These are phyloP conservation scores for Laguncularia racemosa DNA, from an alignment of 345 rosid genomes.

Conservation along the genomic window DNA sequence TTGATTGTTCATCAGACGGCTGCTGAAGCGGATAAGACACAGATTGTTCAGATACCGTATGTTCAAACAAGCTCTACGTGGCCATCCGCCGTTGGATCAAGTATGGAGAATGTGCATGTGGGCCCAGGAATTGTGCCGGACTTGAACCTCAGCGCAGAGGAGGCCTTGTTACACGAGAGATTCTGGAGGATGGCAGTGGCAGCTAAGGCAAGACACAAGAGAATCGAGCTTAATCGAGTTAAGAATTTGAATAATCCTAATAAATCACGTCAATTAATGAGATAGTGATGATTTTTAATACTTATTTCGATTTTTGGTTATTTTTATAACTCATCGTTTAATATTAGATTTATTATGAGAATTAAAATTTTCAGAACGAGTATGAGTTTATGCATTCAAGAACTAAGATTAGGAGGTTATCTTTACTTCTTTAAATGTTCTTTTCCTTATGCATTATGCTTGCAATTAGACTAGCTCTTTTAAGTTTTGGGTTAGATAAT, in stretches of 20 bases:
- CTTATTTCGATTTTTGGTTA: background rate
- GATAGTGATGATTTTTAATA: constrained; percentile 4
- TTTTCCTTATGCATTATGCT: no score
- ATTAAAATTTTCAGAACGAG: no score
- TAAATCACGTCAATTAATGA: constrained; percentile 6
- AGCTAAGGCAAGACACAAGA: constrained; percentile 28
- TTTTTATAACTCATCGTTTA: background rate
- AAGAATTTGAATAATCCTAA: constrained; percentile 8
- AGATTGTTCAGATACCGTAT: no score
- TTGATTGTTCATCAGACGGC: no score
- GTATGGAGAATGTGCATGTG: constrained; percentile 5
- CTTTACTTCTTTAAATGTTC: no score
- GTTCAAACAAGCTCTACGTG: no score
- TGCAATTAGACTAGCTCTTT: no score
- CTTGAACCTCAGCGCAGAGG: background rate
- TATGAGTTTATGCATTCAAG: no score
- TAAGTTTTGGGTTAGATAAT: no score
- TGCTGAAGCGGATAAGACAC: no score
- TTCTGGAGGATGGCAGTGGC: constrained; percentile 11
- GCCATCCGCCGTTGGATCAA: background rate
- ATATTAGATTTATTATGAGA: background rate
- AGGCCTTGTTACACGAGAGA: background rate
- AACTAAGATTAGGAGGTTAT: no score
- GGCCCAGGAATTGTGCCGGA: background rate
- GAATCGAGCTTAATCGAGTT: constrained; percentile 22